Conservation (phyloP, 805 yeast genomes). For the Hermanozyma aechmeae region DNA sequence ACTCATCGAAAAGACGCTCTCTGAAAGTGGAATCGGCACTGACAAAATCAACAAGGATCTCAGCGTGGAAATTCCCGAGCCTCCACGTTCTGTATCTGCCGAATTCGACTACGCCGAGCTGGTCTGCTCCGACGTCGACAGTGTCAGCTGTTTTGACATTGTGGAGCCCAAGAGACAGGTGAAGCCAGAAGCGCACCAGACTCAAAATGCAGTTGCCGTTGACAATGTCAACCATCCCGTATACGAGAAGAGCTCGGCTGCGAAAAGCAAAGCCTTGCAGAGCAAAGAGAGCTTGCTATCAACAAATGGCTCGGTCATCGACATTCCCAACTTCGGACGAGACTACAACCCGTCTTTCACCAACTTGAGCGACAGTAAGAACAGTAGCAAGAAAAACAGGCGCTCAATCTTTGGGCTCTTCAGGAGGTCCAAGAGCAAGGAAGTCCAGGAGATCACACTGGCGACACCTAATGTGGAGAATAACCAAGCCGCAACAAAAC, state of each 20-base stretch:
- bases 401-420: too few species aligned
- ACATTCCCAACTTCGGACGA: conserved; percentile 31
- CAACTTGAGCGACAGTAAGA: too few species aligned
- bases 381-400: too few species aligned
- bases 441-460: background rate
- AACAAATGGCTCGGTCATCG: conserved; percentile 30
- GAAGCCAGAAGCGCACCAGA: too few species aligned
- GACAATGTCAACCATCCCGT: too few species aligned
- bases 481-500: too few species aligned
- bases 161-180: too few species aligned
- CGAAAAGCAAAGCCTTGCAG: background rate
- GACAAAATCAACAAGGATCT: conserved; percentile 2
- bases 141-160: conserved; percentile 8
- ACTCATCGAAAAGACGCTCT: conserved; percentile 7
- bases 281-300: background rate
- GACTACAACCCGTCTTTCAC: conserved; percentile 27
- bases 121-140: conserved; percentile 1
- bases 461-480: background rate
- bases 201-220: conserved; percentile 1
- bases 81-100: conserved; percentile 4
- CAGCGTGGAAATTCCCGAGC: conserved; percentile 1
- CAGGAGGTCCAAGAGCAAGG: too few species aligned
- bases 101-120: conserved; percentile 6
- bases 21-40: conserved; percentile 4
- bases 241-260: too few species aligned